Evolutionary conservation across 106 monocot species (phyloP), one percentile per base, ranked within the genome.

Genomic region (Alisma plantagoaquatica): DNA sequence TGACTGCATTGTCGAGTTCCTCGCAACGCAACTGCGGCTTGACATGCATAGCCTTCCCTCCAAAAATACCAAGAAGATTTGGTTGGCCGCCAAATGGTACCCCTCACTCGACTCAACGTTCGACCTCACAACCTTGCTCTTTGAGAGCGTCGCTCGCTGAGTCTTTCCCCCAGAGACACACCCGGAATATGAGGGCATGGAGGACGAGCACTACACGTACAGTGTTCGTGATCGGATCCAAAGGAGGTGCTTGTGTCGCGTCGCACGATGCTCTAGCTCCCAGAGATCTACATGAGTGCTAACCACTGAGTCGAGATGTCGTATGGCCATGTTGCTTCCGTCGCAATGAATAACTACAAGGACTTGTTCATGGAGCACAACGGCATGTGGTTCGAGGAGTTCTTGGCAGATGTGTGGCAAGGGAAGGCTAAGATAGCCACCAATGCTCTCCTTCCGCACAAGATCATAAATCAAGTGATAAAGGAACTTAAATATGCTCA

Each of bases 261-360:
- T 24, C 73, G 81, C 25, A 46, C 54, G 28, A 71, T 46, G 5
- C 74, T 81, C 31, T 41, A 86, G 33, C 61, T 86, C 10, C 86
- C 86, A 9, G 86, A 81, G 70, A 73, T 86, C 4, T 86, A 74
- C 51, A 87, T 81, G 45, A 61, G 68, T 49, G 64, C 68, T 11
- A 11, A 60, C n/a, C 43, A 69, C 23, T 87, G 86, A 77, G 56
- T 54, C 9, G 23, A 41, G 30, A 68, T 81, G 23, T 14, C 81
- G 2, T 87, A 87, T 71, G 59, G 68, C 51, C 73, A 81, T 16
- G 86, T 87, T 21, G 81, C 86, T 14, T 87, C 81, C 15, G 86
- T 87, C 27, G 86, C 86, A 63, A 87, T 87, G 86, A 87, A 77
- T 53, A 81, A 56, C 54, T 87, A 81, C 65, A 81, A 74, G 17